phyloP scores from a whole-genome alignment of 2,329 filamentous ascomycete genomes.

The Neonectria ditissima region DNA sequence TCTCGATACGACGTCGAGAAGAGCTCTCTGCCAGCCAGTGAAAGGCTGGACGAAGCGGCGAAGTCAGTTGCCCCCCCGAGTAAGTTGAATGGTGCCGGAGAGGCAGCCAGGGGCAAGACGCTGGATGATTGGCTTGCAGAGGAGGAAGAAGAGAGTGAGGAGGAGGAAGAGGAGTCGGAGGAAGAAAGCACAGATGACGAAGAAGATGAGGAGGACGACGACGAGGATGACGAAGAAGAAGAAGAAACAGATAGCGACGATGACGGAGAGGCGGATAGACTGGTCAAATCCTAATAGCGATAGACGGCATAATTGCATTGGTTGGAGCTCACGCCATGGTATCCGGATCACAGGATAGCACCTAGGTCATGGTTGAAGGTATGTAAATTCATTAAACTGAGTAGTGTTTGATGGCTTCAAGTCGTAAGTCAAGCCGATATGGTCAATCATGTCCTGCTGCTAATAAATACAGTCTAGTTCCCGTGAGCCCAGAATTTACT shows the following conservation, averaged over 20 bases:
- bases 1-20: constrained; percentile 49
- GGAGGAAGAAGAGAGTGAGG: constrained; percentile 69
- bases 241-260: constrained; percentile 63
- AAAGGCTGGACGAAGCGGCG: constrained; percentile 71
- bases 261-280: constrained; percentile 57
- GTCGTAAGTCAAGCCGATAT: neutral
- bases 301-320: constrained; percentile 34
- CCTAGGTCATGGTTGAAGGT: neutral
- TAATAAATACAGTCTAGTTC: neutral
- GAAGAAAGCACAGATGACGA: constrained; percentile 62
- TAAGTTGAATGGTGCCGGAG: constrained; percentile 64
- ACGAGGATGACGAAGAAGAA: constrained; percentile 64
- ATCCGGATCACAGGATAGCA: neutral
- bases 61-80: constrained; percentile 49
- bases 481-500: neutral
- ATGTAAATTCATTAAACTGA: neutral
- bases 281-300: constrained; percentile 54
- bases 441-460: no score
- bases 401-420: neutral
- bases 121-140: constrained; percentile 94
- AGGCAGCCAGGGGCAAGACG: constrained; percentile 75
- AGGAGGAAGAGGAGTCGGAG: constrained; percentile 65
- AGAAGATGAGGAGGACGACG: constrained; percentile 63
- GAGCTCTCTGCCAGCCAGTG: constrained; percentile 66
- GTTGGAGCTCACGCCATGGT: neutral